These are phyloP conservation scores for Leccinum pachyderme DNA, from an alignment of 1,284 basidiomycete genomes.

Conservation along the genomic window DNA sequence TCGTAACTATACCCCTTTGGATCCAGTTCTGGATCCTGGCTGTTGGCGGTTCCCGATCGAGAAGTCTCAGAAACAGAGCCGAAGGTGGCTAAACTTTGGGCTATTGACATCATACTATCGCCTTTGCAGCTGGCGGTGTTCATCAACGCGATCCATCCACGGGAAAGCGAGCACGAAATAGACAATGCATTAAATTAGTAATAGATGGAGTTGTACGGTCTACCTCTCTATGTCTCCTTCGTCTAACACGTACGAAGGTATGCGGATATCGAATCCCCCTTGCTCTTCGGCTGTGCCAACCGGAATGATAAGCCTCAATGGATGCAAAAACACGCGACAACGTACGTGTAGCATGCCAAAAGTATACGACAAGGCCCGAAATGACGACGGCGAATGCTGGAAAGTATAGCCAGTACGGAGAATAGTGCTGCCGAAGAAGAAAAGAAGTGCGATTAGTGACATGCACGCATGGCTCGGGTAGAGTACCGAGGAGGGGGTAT, in stretches of 20 bases:
- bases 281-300: constrained; percentile 27
- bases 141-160: neutral
- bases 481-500: neutral
- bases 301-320: constrained; percentile 1
- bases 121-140: neutral
- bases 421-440: constrained; percentile 55
- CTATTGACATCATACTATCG: neutral
- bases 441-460: neutral
- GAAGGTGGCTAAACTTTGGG: neutral
- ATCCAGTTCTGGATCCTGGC: neutral
- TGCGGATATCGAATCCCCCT: constrained; percentile 25
- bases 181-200: neutral
- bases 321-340: constrained; percentile 12
- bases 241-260: constrained; percentile 18
- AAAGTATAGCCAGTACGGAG: constrained; percentile 84
- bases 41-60: neutral
- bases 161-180: neutral
- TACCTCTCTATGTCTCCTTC: constrained; percentile 14
- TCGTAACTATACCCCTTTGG: neutral
- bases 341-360: constrained; percentile 78
- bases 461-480: neutral
- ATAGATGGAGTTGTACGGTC: neutral
- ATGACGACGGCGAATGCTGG: constrained; percentile 68
- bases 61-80: neutral
- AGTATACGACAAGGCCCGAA: constrained; percentile 70